Conservation (phyloP, 306 rosid genomes). For the Datisca glomerata region DNA sequence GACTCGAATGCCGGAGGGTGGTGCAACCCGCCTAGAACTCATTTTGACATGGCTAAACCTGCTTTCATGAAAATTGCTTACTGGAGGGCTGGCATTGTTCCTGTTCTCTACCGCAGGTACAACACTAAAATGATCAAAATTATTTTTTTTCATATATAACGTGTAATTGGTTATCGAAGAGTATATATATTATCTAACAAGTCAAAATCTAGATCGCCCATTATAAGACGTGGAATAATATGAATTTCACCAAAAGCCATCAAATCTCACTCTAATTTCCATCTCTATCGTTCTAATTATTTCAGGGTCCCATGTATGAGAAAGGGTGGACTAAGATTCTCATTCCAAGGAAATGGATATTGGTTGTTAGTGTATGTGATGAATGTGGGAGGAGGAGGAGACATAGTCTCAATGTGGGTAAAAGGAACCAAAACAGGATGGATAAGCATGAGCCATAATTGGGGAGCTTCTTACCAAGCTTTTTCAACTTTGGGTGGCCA, state of each 20-base stretch:
- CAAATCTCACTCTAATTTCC: too few species aligned
- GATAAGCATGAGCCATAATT: constrained; percentile 87
- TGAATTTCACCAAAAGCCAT: not conserved
- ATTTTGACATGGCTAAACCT: constrained; percentile 88
- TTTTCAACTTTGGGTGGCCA: constrained; percentile 61
- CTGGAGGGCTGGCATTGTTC: constrained; percentile 73
- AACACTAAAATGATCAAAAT: not conserved
- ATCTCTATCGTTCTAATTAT: too few species aligned
- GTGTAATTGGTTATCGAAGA: not conserved
- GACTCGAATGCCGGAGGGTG: constrained; percentile 70
- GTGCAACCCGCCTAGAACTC: constrained; percentile 85
- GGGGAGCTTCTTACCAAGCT: constrained; percentile 96
- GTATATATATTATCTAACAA: not conserved
- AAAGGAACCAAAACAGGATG: constrained; percentile 76
- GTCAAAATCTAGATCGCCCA: too few species aligned
- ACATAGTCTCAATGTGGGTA: constrained; percentile 54
- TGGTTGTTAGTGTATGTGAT: constrained; percentile 86
- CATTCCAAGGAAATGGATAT: constrained; percentile 78
- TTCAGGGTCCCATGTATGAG: constrained; percentile 62
- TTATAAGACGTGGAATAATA: too few species aligned
- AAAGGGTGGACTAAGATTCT: constrained; percentile 47
- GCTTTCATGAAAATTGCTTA: constrained; percentile 84
- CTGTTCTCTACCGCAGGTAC: constrained; percentile 68
- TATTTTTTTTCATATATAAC: too few species aligned
- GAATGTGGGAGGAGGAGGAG: constrained; percentile 92